Evolutionary conservation across 441 rosid genomes (phyloP).

Genomic region (Flueggea neowawraea): DNA sequence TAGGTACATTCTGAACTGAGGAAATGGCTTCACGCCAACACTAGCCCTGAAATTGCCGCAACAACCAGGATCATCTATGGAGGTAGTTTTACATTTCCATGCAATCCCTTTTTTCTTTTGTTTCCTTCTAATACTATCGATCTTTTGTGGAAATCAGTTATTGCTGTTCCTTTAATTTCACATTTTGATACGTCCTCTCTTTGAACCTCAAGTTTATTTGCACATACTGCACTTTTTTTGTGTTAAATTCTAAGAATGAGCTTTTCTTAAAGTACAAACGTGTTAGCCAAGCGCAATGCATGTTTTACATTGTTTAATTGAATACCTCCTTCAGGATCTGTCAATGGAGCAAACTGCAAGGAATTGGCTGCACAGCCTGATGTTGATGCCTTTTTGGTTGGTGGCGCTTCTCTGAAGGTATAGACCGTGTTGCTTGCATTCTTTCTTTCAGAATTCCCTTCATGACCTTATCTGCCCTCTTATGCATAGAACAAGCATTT

Average conservation of each 20-base stretch:
- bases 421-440: not conserved
- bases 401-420: conserved; percentile 78
- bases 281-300: not conserved
- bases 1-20: conserved; percentile 45
- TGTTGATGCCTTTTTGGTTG: conserved; percentile 79
- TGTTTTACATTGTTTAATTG: conserved; percentile 3
- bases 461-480: not conserved
- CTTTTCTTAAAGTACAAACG: not conserved
- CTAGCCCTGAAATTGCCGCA: conserved; percentile 49
- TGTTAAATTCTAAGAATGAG: not conserved
- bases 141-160: not conserved
- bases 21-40: conserved; percentile 55
- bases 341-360: conserved; percentile 57
- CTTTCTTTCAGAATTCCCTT: not conserved
- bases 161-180: no score
- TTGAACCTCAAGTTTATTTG: no score
- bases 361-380: conserved; percentile 58
- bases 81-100: conserved; percentile 32
- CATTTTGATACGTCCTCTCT: no score
- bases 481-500: not conserved
- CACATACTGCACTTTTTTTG: no score
- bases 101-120: not conserved
- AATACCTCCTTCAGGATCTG: conserved; percentile 46
- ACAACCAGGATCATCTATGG: conserved; percentile 65
- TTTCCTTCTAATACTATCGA: not conserved